Conservation (phyloP, 2,329 filamentous ascomycete genomes). For the Waltergamsia citrina region DNA sequence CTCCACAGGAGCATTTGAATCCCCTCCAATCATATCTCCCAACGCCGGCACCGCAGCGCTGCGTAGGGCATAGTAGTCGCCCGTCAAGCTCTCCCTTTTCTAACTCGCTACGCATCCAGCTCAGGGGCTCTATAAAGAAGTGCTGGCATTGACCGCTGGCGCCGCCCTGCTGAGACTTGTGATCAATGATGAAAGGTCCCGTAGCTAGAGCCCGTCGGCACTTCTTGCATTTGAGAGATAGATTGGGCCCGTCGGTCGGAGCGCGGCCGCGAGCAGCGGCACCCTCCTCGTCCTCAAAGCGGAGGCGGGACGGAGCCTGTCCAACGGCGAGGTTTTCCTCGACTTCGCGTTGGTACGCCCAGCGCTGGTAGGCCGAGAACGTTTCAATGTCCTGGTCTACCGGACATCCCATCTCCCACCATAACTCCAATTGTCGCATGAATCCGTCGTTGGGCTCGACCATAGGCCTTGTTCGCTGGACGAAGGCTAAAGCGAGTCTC, state of each 20-base stretch:
- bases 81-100: constrained; percentile 76
- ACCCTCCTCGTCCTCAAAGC: constrained; percentile 68
- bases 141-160: constrained; percentile 55
- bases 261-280: constrained; percentile 18
- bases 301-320: constrained; percentile 71
- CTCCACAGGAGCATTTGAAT: constrained; percentile 80
- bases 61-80: constrained; percentile 71
- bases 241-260: constrained; percentile 5
- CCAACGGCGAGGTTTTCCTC: constrained; percentile 56
- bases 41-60: constrained; percentile 70
- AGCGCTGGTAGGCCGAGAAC: constrained; percentile 72
- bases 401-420: constrained; percentile 79
- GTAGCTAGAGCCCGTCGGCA: constrained; percentile 62
- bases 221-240: constrained; percentile 70
- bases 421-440: constrained; percentile 79
- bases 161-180: constrained; percentile 29
- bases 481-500: constrained; percentile 52
- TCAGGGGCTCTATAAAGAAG: constrained; percentile 82
- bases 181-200: constrained; percentile 54
- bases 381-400: constrained; percentile 45
- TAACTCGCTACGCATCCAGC: constrained; percentile 86
- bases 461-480: constrained; percentile 63
- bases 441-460: constrained; percentile 90
- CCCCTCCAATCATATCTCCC: constrained; percentile 97
- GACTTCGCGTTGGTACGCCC: constrained; percentile 45